phyloP scores from a whole-genome alignment of 164 flowering plant species.

The Tetracentron sinense region DNA sequence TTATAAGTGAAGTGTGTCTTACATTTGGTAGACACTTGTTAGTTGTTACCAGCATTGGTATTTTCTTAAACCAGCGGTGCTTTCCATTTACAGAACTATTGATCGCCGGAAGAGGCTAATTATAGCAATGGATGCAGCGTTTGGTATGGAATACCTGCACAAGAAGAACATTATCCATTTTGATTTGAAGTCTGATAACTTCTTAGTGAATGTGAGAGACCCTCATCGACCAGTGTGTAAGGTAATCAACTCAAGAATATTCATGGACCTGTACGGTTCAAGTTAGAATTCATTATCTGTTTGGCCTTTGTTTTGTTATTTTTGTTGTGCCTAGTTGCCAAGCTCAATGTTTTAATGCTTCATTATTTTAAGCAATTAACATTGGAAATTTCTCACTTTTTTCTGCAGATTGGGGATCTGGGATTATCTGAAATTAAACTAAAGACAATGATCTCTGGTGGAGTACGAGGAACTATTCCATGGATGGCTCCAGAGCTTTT shows the following conservation, averaged over 20 bases:
- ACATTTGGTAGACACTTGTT: not conserved
- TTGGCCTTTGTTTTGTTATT: not conserved
- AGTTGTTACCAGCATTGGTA: not conserved
- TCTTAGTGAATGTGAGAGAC: conserved; percentile 48
- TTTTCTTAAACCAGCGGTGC: not conserved
- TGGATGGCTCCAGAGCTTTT: conserved; percentile 54
- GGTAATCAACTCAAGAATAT: conserved; percentile 20
- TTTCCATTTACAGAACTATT: conserved; percentile 29
- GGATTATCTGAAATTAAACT: conserved; percentile 41
- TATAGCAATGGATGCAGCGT: conserved; percentile 54
- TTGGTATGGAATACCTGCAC: conserved; percentile 57
- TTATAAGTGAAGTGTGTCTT: not conserved
- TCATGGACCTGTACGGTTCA: not conserved
- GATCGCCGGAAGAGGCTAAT: conserved; percentile 54
- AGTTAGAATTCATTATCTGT: not conserved
- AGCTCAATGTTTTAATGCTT: not conserved
- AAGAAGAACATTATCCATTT: conserved; percentile 47
- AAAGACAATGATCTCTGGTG: conserved; percentile 32
- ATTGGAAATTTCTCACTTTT: not conserved
- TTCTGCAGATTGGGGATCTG: conserved; percentile 41
- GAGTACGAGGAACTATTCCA: conserved; percentile 45
- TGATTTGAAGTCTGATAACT: conserved; percentile 48
- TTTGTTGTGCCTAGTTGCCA: not conserved
- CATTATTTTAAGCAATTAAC: not conserved
- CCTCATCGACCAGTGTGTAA: conserved; percentile 52